These are phyloP conservation scores for Xylaria curta DNA, from an alignment of 495 filamentous ascomycete species.

Conservation along the genomic window DNA sequence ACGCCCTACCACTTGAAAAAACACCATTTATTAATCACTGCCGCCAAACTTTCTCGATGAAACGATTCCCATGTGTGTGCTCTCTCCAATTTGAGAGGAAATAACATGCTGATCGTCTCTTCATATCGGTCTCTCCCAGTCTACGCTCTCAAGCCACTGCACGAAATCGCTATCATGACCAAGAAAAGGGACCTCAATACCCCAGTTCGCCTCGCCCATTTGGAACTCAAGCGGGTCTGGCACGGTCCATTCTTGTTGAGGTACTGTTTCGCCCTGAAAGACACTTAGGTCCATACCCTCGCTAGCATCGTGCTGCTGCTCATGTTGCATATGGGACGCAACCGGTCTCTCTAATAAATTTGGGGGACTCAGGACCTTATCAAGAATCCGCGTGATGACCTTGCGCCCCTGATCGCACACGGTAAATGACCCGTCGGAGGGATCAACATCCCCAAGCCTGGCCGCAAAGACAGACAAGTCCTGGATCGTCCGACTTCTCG, in stretches of 20 bases:
- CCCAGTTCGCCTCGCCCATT: slow-evolving; percentile 34
- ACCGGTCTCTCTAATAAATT: slow-evolving; percentile 16
- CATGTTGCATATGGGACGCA: slow-evolving; percentile 15
- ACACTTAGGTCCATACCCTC: slow-evolving; percentile 21
- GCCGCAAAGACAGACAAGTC: slow-evolving; percentile 42
- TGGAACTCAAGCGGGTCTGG: slow-evolving; percentile 33
- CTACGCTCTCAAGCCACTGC: slow-evolving; percentile 43
- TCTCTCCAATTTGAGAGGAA: not conserved
- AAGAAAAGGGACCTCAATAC: slow-evolving; percentile 38
- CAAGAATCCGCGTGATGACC: slow-evolving; percentile 42
- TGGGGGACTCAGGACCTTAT: slow-evolving; percentile 43
- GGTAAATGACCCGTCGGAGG: slow-evolving; percentile 36
- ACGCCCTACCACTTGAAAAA: not conserved
- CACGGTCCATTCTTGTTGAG: slow-evolving; percentile 21
- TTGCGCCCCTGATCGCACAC: slow-evolving; percentile 43
- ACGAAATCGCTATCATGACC: slow-evolving; percentile 43
- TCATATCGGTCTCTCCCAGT: slow-evolving; percentile 37
- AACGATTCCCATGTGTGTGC: not conserved
- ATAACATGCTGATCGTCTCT: not conserved
- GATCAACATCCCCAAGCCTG: slow-evolving; percentile 38
- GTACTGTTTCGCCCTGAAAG: slow-evolving; percentile 25
- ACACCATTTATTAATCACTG: not conserved
- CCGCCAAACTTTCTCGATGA: not conserved
- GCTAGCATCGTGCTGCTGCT: slow-evolving; percentile 12
- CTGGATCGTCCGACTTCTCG: slow-evolving; percentile 44